phyloP scores from a whole-genome alignment of 805 yeast genomes.

The Saccharomycopsis fermentans region DNA sequence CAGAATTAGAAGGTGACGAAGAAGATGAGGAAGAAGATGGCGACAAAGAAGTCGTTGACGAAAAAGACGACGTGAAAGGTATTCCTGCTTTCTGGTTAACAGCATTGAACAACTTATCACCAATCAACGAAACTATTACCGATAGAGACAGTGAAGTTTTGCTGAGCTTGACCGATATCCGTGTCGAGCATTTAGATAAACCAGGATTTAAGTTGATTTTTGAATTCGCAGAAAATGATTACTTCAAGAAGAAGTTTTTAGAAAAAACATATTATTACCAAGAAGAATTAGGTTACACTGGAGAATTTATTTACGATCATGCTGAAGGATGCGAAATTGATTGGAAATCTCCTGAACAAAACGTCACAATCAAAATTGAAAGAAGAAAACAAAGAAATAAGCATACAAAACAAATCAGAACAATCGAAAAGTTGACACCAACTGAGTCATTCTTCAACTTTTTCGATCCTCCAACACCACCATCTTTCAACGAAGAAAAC shows the following conservation, averaged over 20 bases:
- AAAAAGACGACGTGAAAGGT: slow-evolving; percentile 44
- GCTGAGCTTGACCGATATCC: slow-evolving; percentile 54
- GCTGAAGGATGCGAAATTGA: slow-evolving; percentile 84
- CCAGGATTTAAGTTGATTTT: slow-evolving; percentile 89
- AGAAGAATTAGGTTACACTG: slow-evolving; percentile 86
- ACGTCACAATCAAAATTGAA: slow-evolving; percentile 80
- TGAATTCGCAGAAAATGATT: slow-evolving; percentile 68
- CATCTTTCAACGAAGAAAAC: slow-evolving; percentile 39
- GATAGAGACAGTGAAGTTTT: slow-evolving; percentile 87
- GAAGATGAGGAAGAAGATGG: slow-evolving; percentile 35
- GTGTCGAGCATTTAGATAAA: slow-evolving; percentile 64
- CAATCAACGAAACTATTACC: slow-evolving; percentile 73
- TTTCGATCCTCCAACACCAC: slow-evolving; percentile 85
- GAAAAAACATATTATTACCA: slow-evolving; percentile 89
- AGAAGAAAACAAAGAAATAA: slow-evolving; percentile 96
- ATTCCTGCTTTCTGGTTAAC: slow-evolving; percentile 96
- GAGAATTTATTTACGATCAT: slow-evolving; percentile 94
- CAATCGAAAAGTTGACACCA: slow-evolving; percentile 91
- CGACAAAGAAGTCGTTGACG: slow-evolving; percentile 33
- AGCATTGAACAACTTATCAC: slow-evolving; percentile 77
- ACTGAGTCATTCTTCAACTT: slow-evolving; percentile 91
- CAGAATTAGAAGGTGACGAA: slow-evolving; percentile 39
- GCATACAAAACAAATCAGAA: slow-evolving; percentile 91
- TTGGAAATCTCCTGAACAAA: slow-evolving; percentile 73
- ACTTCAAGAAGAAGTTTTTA: slow-evolving; percentile 60